Conservation (phyloP, 2,329 filamentous ascomycete species). For the Claviceps sp. region DNA sequence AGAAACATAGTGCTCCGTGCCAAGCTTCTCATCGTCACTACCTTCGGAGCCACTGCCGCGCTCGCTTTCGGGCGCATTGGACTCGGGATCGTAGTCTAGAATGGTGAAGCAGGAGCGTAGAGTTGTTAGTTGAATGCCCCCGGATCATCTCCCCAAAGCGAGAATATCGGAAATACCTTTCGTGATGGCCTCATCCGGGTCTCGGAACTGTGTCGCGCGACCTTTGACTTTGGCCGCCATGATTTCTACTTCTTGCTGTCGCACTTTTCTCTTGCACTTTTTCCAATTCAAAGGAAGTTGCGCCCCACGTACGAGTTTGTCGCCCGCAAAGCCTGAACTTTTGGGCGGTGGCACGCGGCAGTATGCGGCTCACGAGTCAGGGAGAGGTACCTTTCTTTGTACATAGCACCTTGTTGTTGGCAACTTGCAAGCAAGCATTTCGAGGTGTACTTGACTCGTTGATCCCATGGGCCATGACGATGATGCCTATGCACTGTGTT, state of each 20-base stretch:
- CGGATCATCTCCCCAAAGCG: not conserved
- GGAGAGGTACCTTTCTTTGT: too few species aligned
- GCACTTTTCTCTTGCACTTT: conserved; percentile 7
- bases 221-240: conserved; percentile 41
- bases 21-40: conserved; percentile 40
- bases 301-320: conserved; percentile 20
- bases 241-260: conserved; percentile 8
- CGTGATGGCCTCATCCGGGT: conserved; percentile 45
- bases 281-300: not conserved
- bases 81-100: conserved; percentile 71
- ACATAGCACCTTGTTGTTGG: too few species aligned
- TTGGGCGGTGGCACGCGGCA: conserved; percentile 38
- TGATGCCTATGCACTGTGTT: not conserved
- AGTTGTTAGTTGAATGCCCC: not conserved
- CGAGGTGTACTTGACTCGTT: not conserved
- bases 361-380: conserved; percentile 13
- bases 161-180: conserved; percentile 36
- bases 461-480: not conserved
- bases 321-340: conserved; percentile 25
- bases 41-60: conserved; percentile 36
- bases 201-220: conserved; percentile 46
- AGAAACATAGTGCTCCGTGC: conserved; percentile 74
- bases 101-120: not conserved
- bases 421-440: too few species aligned
- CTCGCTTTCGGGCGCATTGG: conserved; percentile 43